phyloP scores from a whole-genome alignment of 1,284 basidiomycete species.

The Boletus coffeatus region DNA sequence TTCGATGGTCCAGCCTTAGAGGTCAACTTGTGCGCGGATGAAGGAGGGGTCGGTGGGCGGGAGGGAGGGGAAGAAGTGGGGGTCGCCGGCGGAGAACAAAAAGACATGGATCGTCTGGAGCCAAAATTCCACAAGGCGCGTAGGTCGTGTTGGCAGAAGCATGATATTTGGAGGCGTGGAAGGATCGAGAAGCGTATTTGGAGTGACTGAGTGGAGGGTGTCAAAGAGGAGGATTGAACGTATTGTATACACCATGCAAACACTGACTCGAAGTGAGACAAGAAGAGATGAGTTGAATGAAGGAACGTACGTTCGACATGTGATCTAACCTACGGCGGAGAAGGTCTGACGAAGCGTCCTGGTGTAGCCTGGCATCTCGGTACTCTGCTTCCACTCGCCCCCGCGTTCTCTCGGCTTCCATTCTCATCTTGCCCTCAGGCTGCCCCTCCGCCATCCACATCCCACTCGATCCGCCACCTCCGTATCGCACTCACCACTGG shows the following conservation, averaged over 20 bases:
- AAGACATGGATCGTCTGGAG: conserved; percentile 88
- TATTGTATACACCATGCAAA: too few relatives aligned
- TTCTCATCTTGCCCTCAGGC: conserved; percentile 37
- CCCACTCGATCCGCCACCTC: conserved; percentile 63
- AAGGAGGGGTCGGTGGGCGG: conserved; percentile 68
- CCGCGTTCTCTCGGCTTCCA: conserved; percentile 9
- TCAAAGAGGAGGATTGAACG: too few relatives aligned
- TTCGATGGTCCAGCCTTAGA: conserved; percentile 97
- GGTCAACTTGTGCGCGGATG: conserved; percentile 91
- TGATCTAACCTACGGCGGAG: conserved; percentile 93
- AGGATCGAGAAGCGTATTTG: conserved; percentile 15
- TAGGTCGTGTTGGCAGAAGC: conserved; percentile 97
- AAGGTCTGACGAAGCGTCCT: conserved; percentile 56
- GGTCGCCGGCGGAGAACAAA: conserved; percentile 90
- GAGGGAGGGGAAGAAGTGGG: conserved; percentile 79
- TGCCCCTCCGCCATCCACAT: conserved; percentile 52
- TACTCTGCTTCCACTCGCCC: not conserved
- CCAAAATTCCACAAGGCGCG: conserved; percentile 82
- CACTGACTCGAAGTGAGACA: conserved; percentile 42
- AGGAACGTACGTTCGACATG: conserved; percentile 66
- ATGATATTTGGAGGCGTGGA: conserved; percentile 70
- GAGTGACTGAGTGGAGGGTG: too few relatives aligned
- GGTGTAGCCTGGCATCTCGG: conserved; percentile 55
- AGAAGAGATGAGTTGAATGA: conserved; percentile 7
- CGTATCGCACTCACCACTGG: conserved; percentile 74